Evolutionary conservation across 2,329 filamentous ascomycete species (phyloP), one percentile per base, ranked within the genome.

Genomic region (Gaeumannomyces sp.): DNA sequence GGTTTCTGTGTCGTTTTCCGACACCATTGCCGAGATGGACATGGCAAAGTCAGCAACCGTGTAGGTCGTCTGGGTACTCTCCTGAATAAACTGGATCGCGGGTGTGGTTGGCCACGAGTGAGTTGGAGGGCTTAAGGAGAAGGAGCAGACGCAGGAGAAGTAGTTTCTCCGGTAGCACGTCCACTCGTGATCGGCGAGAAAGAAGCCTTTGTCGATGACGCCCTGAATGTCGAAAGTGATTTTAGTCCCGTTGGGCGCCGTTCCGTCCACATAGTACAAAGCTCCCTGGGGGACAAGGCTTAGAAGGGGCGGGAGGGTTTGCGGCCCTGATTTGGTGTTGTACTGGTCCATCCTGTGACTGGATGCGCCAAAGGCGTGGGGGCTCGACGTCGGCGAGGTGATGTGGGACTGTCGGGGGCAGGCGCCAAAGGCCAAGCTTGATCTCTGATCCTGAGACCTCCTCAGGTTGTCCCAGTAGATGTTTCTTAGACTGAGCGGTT

Each of bases 91-190:
- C 53, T 83, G 79, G 66, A 86, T 78, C 1, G 75, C 70, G n/a
- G 77, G 72, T n/a, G 74, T 77, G 31, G 19, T 64, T 6, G 62
- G n/a, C 50, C 45, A 63, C 6, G 50, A 31, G 29, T 61, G 33
- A 19, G 33, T 33, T 1, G 78, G 76, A 1, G 90, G 90, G 57
- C 82, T 81, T 29, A 97, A 78, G 16, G 83, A 84, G 76, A 89
- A 97, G 3, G 89, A 91, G 74, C 91, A 94, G 63, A 89, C 86
- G 64, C 95, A 92, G 0, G 91, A 89, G 74, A 97, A 95, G 76
- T 97, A 97, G 74, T 97, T 97, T 59, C 93, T 85, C 45, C 93
- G 84, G 74, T 97, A 97, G 77, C 93, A 96, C 0, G 93, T 97
- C 92, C 92, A 97, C 70, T 93, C 91, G 25, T 85, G 83, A 64